Evolutionary conservation across 805 yeast genomes (phyloP).

Genomic region (Citeromyces matritensis): DNA sequence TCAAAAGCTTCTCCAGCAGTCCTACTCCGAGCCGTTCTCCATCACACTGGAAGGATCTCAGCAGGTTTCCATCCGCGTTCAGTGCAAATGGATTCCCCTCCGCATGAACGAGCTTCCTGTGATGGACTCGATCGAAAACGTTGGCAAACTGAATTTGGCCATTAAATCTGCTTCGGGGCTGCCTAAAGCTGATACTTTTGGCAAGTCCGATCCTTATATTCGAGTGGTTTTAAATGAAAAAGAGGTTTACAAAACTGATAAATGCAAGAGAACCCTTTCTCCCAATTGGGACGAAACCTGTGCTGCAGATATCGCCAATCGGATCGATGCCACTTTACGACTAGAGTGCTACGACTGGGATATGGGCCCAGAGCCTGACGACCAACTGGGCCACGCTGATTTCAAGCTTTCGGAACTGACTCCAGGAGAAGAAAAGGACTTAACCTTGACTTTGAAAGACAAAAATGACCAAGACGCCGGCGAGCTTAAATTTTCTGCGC

Average conservation of each 20-base stretch:
- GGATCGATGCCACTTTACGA: constrained; percentile 41
- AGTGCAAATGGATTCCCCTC: constrained; percentile 70
- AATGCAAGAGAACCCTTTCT: constrained; percentile 70
- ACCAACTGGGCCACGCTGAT: constrained; percentile 52
- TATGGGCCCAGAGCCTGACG: constrained; percentile 78
- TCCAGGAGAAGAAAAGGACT: constrained; percentile 32
- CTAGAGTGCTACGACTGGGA: constrained; percentile 81
- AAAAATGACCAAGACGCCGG: constrained; percentile 49
- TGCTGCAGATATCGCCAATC: constrained; percentile 38
- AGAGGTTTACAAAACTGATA: constrained; percentile 59
- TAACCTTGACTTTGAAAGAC: constrained; percentile 35
- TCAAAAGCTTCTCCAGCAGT: constrained; percentile 41
- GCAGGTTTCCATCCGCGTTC: constrained; percentile 32
- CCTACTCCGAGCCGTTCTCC: constrained; percentile 47
- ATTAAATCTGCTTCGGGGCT: constrained; percentile 40
- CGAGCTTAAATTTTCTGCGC: constrained; percentile 35
- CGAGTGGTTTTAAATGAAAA: constrained; percentile 41
- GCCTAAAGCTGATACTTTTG: constrained; percentile 50
- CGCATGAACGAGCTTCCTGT: constrained; percentile 32
- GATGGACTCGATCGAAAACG: constrained; percentile 49
- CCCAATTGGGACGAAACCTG: constrained; percentile 81
- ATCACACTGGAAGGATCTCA: constrained; percentile 33
- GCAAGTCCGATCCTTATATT: constrained; percentile 64
- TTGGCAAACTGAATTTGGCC: constrained; percentile 45
- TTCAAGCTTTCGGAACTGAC: constrained; percentile 46